These are phyloP conservation scores for Curvularia eragrostidis DNA, from an alignment of 2,329 filamentous ascomycete species.

Conservation along the genomic window DNA sequence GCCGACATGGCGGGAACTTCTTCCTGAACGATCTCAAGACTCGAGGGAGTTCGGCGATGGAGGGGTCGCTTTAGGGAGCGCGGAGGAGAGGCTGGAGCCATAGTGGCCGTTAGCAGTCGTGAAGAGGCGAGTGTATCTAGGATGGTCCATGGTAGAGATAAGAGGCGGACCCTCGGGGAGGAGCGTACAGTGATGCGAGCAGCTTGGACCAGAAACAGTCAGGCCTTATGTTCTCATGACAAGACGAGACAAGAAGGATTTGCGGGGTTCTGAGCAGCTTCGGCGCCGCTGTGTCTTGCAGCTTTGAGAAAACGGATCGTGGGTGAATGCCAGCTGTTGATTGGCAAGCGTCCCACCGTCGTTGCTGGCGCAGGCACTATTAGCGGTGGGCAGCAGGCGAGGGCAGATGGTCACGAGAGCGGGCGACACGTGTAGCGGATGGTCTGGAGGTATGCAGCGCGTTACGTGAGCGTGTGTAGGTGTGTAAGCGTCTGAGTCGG, in stretches of 20 bases:
- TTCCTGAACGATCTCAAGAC: constrained; percentile 41
- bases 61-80: constrained; percentile 29
- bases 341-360: constrained; percentile 37
- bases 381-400: background rate
- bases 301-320: constrained; percentile 26
- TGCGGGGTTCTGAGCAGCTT: constrained; percentile 16
- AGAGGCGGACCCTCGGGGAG: constrained; percentile 8
- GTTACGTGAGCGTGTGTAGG: background rate
- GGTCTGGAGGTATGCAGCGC: background rate
- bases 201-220: constrained; percentile 20
- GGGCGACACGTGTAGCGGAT: background rate
- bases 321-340: constrained; percentile 39
- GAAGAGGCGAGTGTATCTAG: constrained; percentile 4
- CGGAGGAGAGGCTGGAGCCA: constrained; percentile 42
- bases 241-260: constrained; percentile 25
- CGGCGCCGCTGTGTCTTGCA: constrained; percentile 2
- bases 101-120: constrained; percentile 36
- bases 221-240: constrained; percentile 38
- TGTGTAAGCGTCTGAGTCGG: background rate
- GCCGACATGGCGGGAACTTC: constrained; percentile 40
- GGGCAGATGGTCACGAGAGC: constrained; percentile 17
- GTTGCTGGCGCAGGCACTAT: constrained; percentile 17
- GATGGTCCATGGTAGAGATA: constrained; percentile 15
- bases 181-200: constrained; percentile 30
- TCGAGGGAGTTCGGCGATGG: constrained; percentile 42